Percentiles rank a stretch among this genome's conserved stretches.
These are phyloP conservation scores for Tolypocladium inflatum DNA, from an alignment of 2,329 filamentous ascomycete species.

Conservation along the genomic window DNA sequence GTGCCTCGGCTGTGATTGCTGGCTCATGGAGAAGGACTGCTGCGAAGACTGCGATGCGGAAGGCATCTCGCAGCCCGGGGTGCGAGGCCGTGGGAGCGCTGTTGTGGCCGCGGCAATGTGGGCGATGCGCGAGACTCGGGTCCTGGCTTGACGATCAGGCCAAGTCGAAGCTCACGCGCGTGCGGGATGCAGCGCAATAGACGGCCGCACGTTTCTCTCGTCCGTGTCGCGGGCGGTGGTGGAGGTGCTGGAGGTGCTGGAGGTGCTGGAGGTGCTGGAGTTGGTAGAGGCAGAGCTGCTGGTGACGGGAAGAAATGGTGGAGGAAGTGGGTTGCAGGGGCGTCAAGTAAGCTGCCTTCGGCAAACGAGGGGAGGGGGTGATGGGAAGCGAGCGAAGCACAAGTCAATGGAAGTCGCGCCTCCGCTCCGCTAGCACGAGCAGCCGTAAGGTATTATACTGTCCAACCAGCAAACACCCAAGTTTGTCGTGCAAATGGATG, in stretches of 20 bases:
- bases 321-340: not conserved
- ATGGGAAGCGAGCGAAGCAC: not conserved
- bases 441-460: too few relatives aligned
- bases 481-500: not conserved
- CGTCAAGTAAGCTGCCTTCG: not conserved
- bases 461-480: not conserved
- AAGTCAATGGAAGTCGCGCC: not conserved
- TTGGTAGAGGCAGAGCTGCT: not conserved
- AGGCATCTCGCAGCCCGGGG: constrained; percentile 17
- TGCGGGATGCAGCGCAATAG: not conserved
- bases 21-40: constrained; percentile 48
- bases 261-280: not conserved
- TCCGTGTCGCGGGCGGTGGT: not conserved
- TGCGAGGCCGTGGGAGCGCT: not conserved
- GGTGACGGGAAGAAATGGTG: not conserved
- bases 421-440: not conserved
- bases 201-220: not conserved
- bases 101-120: not conserved
- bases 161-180: not conserved
- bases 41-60: constrained; percentile 44
- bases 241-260: not conserved
- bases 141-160: not conserved
- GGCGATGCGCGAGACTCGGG: not conserved
- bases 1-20: constrained; percentile 36
- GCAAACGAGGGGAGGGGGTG: not conserved